These are phyloP conservation scores for Flaveria trinervia DNA, from an alignment of 129 eudicot species.

Conservation along the genomic window DNA sequence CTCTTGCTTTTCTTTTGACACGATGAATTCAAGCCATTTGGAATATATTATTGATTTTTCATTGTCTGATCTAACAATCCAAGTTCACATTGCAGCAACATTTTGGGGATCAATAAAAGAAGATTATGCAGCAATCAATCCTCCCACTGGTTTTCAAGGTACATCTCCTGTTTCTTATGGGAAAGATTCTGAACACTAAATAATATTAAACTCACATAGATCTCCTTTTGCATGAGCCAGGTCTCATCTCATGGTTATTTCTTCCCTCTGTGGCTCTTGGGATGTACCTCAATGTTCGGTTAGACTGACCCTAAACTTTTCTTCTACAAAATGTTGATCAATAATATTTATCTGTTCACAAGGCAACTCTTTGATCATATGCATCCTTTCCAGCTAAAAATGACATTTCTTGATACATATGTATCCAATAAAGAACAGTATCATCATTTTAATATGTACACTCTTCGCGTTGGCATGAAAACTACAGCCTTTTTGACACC, in stretches of 20 bases:
- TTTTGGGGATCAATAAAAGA: conserved; percentile 78
- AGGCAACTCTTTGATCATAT: neutral
- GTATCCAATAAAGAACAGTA: too few relatives aligned
- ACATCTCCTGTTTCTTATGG: conserved; percentile 20
- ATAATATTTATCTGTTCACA: too few relatives aligned
- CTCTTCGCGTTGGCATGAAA: too few relatives aligned
- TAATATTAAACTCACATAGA: neutral
- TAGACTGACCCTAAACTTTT: conserved; percentile 16
- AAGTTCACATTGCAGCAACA: conserved; percentile 50
- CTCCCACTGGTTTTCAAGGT: conserved; percentile 96
- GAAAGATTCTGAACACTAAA: neutral
- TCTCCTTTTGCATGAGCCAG: conserved; percentile 38
- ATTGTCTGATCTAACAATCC: conserved; percentile 1
- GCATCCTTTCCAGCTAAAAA: neutral
- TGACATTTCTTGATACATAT: neutral
- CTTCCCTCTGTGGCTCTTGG: conserved; percentile 86
- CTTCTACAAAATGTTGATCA: conserved; percentile 1
- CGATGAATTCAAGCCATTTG: neutral
- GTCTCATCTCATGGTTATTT: conserved; percentile 92
- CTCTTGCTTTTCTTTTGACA: neutral
- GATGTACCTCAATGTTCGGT: conserved; percentile 88
- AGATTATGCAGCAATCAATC: conserved; percentile 74
- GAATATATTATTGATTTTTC: neutral
- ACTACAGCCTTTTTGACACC: too few relatives aligned
- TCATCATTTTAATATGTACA: too few relatives aligned